Base-by-base conservation (phyloP, 768 basidiomycete species). In the Serendipita sp. region DNA sequence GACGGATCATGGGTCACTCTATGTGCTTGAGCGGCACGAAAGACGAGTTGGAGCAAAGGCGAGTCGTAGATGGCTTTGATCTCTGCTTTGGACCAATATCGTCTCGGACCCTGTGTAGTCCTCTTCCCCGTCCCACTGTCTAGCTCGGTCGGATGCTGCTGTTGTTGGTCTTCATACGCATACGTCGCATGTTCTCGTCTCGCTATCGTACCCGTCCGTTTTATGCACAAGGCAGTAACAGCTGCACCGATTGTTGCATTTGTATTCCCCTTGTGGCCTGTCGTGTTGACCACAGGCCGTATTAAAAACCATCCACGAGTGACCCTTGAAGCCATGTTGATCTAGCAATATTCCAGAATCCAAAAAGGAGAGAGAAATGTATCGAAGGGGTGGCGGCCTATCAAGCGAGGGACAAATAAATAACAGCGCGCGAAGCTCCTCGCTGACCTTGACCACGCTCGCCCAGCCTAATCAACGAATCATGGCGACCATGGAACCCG, bases 31-130 rank as follows among this genome's bases (percentile, higher is more conserved):
- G 92, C 89, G 41, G 95, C 86, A 62, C 84, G 83, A 74, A 88
- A 97, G 66, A 95, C 85, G 64, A 95, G 85, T 51, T 93, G 89
- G 70, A 98, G 81, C 63, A 98, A 74, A 4, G 95, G 90, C 3
- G 79, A 78, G 73, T 96, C 84, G 72, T 90, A 98, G 64, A 97
- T 85, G 63, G 80, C 74, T 72, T 91, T 85, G 65, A 98, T 87
- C 74, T 96, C 91, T 34, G 80, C 75, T 70, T 82, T 84, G 30
- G 80, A 77, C 93, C 91, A 94, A 67, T 85, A 78, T 68, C 82
- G 80, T 46, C 85, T 78, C 32, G 73, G 65, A 1, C 68, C 68
- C 35, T 45, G 38, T 3, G 63, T n/a, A 4, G 56, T 4, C 56
- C 10, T 8, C 16, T 51, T 18, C 18, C 0, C 48, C 18, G 1